A percentile compares a stretch with the other conserved stretches of the same genome.
These are phyloP conservation scores for Akanthomyces uredinophilus DNA, from an alignment of 2,329 filamentous ascomycete genomes.

Conservation along the genomic window DNA sequence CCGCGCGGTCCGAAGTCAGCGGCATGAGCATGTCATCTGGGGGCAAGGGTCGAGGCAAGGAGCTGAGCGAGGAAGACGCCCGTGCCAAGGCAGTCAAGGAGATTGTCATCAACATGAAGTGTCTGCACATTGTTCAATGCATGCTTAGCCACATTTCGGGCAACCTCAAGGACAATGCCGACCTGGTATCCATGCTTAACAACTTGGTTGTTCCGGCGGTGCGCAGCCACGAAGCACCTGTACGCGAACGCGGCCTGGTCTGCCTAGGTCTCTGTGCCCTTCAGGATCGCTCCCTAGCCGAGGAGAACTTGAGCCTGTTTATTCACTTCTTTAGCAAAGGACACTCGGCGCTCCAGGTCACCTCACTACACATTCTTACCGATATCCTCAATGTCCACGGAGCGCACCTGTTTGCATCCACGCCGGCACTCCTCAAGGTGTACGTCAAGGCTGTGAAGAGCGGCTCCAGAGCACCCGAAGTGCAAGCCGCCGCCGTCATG, in stretches of 20 bases:
- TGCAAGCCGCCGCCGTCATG: conserved; percentile 76
- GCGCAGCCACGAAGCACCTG: conserved; percentile 84
- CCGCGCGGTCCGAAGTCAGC: conserved; percentile 80
- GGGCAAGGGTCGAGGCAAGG: conserved; percentile 35
- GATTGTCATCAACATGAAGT: conserved; percentile 98
- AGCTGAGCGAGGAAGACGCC: conserved; percentile 58
- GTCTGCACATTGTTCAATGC: conserved; percentile 92
- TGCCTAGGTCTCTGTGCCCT: conserved; percentile 89
- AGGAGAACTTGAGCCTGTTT: conserved; percentile 88
- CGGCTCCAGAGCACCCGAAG: conserved; percentile 61
- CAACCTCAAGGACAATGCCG: conserved; percentile 80
- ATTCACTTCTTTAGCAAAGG: conserved; percentile 95
- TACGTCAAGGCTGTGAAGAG: conserved; percentile 77
- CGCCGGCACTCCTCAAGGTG: conserved; percentile 73
- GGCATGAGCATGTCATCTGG: conserved; percentile 53
- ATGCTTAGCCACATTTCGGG: conserved; percentile 92
- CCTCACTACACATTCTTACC: conserved; percentile 83
- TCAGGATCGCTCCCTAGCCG: conserved; percentile 83
- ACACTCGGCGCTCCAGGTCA: conserved; percentile 82
- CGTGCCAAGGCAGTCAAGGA: conserved; percentile 76
- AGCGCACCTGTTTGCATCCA: conserved; percentile 63
- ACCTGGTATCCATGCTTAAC: conserved; percentile 96
- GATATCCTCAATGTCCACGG: conserved; percentile 91
- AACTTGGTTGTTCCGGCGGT: conserved; percentile 94
- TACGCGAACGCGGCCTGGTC: conserved; percentile 82